Evolutionary conservation across 1,284 basidiomycete genomes (phyloP).

Genomic region (Inonotus hispidus): DNA sequence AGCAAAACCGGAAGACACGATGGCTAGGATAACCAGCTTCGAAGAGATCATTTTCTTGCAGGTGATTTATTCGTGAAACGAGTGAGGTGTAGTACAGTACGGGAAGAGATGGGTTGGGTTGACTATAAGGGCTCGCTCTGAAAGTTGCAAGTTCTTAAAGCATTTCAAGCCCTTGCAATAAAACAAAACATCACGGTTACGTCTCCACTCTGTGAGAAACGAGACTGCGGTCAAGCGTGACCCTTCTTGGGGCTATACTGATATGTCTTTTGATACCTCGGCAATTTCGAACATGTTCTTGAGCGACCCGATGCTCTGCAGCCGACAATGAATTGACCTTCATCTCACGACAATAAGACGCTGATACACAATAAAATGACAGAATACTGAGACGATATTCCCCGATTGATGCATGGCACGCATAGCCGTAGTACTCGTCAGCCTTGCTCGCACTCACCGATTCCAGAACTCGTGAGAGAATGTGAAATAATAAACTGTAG

Average conservation of each 20-base stretch:
- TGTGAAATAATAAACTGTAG: background rate
- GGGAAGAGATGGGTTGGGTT: too few relatives aligned
- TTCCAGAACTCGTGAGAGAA: background rate
- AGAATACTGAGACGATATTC: background rate
- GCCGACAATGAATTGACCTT: background rate
- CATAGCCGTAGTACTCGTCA: background rate
- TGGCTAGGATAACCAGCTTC: background rate
- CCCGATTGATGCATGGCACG: background rate
- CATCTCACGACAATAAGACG: background rate
- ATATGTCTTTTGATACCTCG: background rate
- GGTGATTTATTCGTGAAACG: background rate
- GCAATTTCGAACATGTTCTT: background rate
- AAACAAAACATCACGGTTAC: too few relatives aligned
- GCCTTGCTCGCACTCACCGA: too few relatives aligned
- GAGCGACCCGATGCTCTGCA: background rate
- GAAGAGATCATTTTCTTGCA: constrained; percentile 1
- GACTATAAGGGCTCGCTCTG: too few relatives aligned
- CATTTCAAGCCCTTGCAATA: too few relatives aligned
- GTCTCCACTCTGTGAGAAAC: background rate
- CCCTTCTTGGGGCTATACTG: background rate
- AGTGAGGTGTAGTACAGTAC: background rate
- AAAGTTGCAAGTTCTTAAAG: too few relatives aligned
- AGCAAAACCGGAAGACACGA: background rate
- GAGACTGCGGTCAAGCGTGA: background rate
- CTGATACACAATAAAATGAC: background rate